Evolutionary conservation across 2,329 filamentous ascomycete species (phyloP).

Genomic region (Zymoseptoria ardabiliae): DNA sequence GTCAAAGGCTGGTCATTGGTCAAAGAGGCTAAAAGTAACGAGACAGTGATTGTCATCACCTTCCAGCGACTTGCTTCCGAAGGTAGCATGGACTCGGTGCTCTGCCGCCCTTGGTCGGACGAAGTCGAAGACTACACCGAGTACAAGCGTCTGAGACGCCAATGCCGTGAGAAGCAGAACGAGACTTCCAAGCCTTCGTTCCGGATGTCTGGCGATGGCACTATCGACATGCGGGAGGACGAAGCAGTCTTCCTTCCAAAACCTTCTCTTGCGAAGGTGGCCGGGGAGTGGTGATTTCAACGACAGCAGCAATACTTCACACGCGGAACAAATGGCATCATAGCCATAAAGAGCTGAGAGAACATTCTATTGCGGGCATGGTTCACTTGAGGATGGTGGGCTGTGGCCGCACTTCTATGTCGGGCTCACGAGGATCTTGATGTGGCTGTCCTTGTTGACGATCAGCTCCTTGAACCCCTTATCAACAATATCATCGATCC

Average conservation of each 20-base stretch:
- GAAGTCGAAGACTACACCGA: conserved; percentile 44
- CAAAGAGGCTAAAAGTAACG: conserved; percentile 17
- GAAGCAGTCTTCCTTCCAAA: background rate
- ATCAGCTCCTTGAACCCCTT: conserved; percentile 13
- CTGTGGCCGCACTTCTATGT: background rate
- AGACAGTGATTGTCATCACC: conserved; percentile 33
- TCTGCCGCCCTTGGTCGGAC: conserved; percentile 34
- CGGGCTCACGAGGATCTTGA: conserved; percentile 14
- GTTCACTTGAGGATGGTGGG: background rate
- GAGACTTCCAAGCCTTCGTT: background rate
- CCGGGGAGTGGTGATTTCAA: background rate
- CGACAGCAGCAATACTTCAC: background rate
- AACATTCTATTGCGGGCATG: background rate
- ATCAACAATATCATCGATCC: conserved; percentile 9
- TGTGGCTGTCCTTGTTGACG: conserved; percentile 11
- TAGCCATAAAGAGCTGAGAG: background rate
- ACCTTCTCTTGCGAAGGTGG: background rate
- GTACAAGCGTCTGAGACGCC: conserved; percentile 36
- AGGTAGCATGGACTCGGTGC: conserved; percentile 30
- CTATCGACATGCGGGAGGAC: background rate
- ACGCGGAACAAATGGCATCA: background rate
- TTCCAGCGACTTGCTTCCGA: conserved; percentile 31
- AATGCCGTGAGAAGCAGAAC: conserved; percentile 7
- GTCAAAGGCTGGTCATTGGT: conserved; percentile 37
- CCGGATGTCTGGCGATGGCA: conserved; percentile 6